These are phyloP conservation scores for Stygiomarasmius scandens DNA, from an alignment of 1,284 basidiomycete species.

Conservation along the genomic window DNA sequence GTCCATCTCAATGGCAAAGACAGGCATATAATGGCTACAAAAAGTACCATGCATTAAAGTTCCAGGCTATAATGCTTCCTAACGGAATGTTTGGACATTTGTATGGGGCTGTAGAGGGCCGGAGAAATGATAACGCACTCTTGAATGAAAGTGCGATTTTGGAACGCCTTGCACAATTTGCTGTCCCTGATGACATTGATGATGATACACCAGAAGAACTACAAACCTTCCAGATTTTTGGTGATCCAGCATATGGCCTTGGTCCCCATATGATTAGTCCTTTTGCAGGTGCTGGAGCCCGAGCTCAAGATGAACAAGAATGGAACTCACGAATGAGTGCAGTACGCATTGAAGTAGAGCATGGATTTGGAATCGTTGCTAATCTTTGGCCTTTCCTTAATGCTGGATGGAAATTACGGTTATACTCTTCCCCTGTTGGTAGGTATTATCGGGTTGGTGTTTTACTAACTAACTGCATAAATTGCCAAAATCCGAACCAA, in stretches of 20 bases:
- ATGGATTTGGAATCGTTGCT: constrained; percentile 21
- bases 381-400: constrained; percentile 20
- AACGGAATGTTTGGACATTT: constrained; percentile 28
- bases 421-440: constrained; percentile 20
- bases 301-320: constrained; percentile 12
- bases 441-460: constrained; percentile 21
- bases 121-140: constrained; percentile 24
- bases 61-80: constrained; percentile 25
- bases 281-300: constrained; percentile 14
- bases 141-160: constrained; percentile 18
- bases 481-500: constrained; percentile 23
- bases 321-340: constrained; percentile 20
- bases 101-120: constrained; percentile 24
- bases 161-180: constrained; percentile 8
- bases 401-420: constrained; percentile 17
- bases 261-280: constrained; percentile 18
- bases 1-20: constrained; percentile 20
- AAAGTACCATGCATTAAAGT: constrained; percentile 27
- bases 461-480: constrained; percentile 20
- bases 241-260: constrained; percentile 16
- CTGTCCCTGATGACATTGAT: constrained; percentile 1
- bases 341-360: constrained; percentile 23
- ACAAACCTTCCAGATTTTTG: constrained; percentile 20
- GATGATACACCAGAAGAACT: constrained; percentile 7
- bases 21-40: constrained; percentile 29